Conservation (phyloP, 129 eudicot genomes). For the Flaveria sonorensis region DNA sequence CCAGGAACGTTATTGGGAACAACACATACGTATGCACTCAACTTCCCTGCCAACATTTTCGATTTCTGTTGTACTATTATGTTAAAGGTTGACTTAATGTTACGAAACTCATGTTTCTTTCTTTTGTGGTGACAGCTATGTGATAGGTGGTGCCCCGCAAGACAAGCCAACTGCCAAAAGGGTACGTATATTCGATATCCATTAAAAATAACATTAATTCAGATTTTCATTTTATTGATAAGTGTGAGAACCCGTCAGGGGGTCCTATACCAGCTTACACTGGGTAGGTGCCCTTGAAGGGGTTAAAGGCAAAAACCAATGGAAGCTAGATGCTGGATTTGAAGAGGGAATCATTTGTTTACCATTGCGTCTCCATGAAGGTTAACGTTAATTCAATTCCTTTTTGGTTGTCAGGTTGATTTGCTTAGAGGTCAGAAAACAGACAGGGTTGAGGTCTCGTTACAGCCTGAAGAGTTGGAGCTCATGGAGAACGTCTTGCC, state of each 20-base stretch:
- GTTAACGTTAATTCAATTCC: background rate
- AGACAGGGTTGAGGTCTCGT: conserved; percentile 87
- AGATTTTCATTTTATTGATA: background rate
- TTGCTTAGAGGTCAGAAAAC: conserved; percentile 89
- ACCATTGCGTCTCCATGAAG: background rate
- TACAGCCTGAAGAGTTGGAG: conserved; percentile 93
- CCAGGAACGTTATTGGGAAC: conserved; percentile 91
- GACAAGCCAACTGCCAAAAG: conserved; percentile 90
- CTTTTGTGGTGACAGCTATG: conserved; percentile 54
- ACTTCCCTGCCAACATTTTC: background rate
- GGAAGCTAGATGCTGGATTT: background rate
- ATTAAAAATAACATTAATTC: background rate
- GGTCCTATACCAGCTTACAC: background rate
- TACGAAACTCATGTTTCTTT: background rate
- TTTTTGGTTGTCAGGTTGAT: conserved; percentile 68
- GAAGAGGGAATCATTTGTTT: background rate
- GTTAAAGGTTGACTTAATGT: background rate
- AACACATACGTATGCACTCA: conserved; percentile 64
- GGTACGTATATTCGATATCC: conserved; percentile 42
- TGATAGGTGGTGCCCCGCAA: conserved; percentile 74
- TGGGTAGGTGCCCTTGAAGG: background rate
- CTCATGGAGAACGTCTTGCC: conserved; percentile 85
- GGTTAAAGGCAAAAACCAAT: background rate
- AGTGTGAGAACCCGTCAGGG: background rate
- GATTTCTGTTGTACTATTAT: background rate